phyloP scores from a whole-genome alignment of 2,329 filamentous ascomycete genomes.

The Aureobasidium sp. region DNA sequence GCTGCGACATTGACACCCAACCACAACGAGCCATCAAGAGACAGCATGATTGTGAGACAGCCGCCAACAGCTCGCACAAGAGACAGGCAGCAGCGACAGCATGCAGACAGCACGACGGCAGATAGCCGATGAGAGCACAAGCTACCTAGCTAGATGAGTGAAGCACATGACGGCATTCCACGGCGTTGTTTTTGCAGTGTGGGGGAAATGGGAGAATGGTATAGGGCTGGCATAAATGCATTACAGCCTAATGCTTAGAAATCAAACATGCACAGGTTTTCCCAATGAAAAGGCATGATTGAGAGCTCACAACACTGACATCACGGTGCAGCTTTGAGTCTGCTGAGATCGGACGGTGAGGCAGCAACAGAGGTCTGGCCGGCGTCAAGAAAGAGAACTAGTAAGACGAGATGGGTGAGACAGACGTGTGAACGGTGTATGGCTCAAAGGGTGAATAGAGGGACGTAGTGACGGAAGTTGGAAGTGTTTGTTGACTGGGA shows the following conservation, averaged over 20 bases:
- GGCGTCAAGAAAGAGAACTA: not conserved
- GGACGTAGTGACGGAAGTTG: not conserved
- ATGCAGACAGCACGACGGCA: not conserved
- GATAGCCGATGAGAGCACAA: not conserved
- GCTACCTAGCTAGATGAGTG: not conserved
- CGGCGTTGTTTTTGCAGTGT: not conserved
- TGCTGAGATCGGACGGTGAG: not conserved
- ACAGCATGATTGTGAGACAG: not conserved
- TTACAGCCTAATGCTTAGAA: conserved; percentile 9
- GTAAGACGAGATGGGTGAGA: not conserved
- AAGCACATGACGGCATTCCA: not conserved
- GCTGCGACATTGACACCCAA: not conserved
- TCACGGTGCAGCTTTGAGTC: not conserved
- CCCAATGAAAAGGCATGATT: not conserved
- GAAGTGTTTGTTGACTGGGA: not conserved
- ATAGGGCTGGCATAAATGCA: conserved; percentile 5
- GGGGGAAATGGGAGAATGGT: not conserved
- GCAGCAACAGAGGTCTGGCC: not conserved
- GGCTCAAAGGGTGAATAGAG: not conserved
- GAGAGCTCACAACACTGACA: not conserved
- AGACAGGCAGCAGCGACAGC: not conserved
- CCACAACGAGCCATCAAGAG: not conserved
- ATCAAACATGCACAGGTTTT: not conserved
- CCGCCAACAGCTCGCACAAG: not conserved
- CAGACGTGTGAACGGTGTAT: not conserved